Evolutionary conservation across 768 basidiomycete genomes (phyloP), one percentile per base, ranked within the genome.

Genomic region (Tricholoma sp.): DNA sequence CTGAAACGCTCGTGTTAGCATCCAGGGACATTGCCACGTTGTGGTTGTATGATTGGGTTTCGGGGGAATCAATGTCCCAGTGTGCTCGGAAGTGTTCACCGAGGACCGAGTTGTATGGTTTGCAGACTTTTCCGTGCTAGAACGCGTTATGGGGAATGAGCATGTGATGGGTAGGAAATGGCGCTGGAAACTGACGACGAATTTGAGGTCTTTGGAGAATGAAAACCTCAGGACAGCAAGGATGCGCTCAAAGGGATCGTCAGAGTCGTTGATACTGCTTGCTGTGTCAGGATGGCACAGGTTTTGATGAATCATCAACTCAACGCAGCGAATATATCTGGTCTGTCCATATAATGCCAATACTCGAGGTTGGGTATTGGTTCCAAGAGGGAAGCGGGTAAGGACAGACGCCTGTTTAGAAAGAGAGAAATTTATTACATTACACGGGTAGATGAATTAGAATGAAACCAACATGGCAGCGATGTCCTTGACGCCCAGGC

Each of bases 281-380:
- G 20, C 41, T 52, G 39, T 39, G 31, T 33, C 20, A 42, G 50
- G n/a, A 56, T 24, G 50, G 53, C 42, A 52, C 42, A 12, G 39
- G 15, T 48, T 51, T 41, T 18, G 41, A 47, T 41, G 45, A 49
- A 15, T 28, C 20, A 41, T 24, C 18, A 18, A 83, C 88, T 76
- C 68, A 67, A 97, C 94, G 92, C 85, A 65, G 88, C 88, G 66
- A 98, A 94, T 45, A 93, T 74, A 71, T 97, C 94, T 6, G 94
- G 91, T 62, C 93, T 80, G 71, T 96, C 94, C 48, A 93, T 78
- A 63, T 94, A 95, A 61, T 92, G 87, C 91, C 91, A 97, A 74
- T 94, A 98, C 73, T 98, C 95, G 51, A 98, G 80, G 73, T 98
- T 98, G 4, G 95, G 95, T 62, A 95, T 80, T 3, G 95, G 95